phyloP scores from a whole-genome alignment of 2,329 filamentous ascomycete genomes.

The Nakataea oryzae region DNA sequence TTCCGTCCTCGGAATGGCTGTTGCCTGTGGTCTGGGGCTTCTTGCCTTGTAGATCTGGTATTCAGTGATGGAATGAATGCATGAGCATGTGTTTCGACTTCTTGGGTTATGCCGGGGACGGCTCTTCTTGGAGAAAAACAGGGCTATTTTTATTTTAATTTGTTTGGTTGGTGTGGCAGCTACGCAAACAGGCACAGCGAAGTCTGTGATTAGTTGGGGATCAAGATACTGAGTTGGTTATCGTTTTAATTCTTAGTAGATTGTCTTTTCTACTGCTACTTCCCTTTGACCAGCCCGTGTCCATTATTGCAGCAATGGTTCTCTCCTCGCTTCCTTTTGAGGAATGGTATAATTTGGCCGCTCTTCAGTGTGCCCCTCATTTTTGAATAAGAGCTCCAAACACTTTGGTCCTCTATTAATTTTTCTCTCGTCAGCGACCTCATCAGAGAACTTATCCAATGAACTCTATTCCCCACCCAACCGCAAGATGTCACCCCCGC shows the following conservation, averaged over 20 bases:
- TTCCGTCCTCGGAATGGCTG: constrained; percentile 1
- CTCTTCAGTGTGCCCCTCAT: background rate
- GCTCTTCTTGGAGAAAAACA: background rate
- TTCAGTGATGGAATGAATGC: too few species aligned
- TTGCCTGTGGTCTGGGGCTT: constrained; percentile 14
- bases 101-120: too few species aligned
- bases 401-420: background rate
- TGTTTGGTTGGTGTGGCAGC: too few species aligned
- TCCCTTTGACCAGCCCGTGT: too few species aligned
- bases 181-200: too few species aligned
- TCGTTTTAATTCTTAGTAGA: background rate
- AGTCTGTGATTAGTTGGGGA: background rate
- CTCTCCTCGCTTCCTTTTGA: background rate
- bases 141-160: background rate
- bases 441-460: too few species aligned
- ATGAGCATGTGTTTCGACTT: too few species aligned
- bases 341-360: background rate
- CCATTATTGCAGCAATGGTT: background rate
- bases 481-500: too few species aligned
- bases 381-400: background rate
- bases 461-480: too few species aligned
- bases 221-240: background rate
- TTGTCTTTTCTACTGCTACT: background rate
- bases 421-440: background rate
- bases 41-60: constrained; percentile 19